phyloP scores from a whole-genome alignment of 2,329 filamentous ascomycete species.

The Lachnellula hyalina region DNA sequence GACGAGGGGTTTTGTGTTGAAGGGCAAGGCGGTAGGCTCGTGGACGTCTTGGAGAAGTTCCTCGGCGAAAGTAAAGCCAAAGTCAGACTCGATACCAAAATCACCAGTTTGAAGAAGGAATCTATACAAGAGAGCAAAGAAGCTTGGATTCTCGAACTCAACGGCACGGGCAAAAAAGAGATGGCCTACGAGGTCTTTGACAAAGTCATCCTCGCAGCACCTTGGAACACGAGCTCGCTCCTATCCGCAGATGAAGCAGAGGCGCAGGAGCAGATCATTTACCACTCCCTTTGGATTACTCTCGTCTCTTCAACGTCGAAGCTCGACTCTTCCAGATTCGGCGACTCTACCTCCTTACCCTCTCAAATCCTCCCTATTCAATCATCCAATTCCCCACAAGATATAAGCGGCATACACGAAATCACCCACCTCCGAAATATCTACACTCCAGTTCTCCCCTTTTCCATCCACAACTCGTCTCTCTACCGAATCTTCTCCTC shows the following conservation, averaged over 20 bases:
- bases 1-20: background rate
- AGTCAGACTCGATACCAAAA: constrained; percentile 6
- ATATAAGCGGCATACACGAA: constrained; percentile 8
- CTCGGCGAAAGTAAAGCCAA: constrained; percentile 3
- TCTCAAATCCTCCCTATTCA: constrained; percentile 1
- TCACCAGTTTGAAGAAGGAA: constrained; percentile 5
- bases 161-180: background rate
- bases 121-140: background rate
- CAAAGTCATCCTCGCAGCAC: constrained; percentile 12
- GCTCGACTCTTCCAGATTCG: background rate
- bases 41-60: constrained; percentile 6
- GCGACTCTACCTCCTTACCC: background rate
- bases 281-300: constrained; percentile 7
- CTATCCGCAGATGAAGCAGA: background rate
- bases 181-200: constrained; percentile 6
- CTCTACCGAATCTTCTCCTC: constrained; percentile 12
- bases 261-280: constrained; percentile 4
- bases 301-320: constrained; percentile 3
- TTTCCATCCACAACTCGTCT: background rate
- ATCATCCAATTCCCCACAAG: background rate
- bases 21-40: background rate
- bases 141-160: constrained; percentile 3
- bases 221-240: constrained; percentile 3
- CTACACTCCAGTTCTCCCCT: background rate
- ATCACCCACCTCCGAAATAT: constrained; percentile 9